phyloP scores from a whole-genome alignment of 306 rosid species.

The Lathyrus oleraceus region DNA sequence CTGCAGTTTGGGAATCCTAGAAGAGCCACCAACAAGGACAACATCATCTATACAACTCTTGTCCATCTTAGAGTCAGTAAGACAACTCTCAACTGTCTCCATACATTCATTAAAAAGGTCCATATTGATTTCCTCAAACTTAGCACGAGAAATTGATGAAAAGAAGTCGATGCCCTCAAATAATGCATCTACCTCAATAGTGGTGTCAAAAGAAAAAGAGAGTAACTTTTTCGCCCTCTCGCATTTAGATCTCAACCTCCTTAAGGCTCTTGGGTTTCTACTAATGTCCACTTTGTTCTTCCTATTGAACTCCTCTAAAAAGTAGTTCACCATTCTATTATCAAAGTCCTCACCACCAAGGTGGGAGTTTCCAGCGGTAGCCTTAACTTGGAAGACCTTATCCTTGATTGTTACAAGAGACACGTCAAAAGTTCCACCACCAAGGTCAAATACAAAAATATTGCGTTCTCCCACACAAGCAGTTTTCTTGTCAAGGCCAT shows the following conservation, averaged over 20 bases:
- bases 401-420: conserved; percentile 25
- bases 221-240: conserved; percentile 53
- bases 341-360: not conserved
- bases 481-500: not conserved
- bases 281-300: conserved; percentile 1
- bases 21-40: conserved; percentile 38
- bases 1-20: conserved; percentile 61
- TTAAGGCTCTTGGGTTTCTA: not conserved
- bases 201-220: conserved; percentile 43
- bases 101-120: not conserved
- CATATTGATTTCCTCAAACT: conserved; percentile 1
- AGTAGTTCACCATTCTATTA: not conserved
- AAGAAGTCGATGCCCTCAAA: conserved; percentile 30
- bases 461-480: not conserved
- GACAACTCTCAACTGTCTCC: not conserved
- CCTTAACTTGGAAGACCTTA: conserved; percentile 3
- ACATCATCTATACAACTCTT: conserved; percentile 48
- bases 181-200: conserved; percentile 43
- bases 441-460: not conserved
- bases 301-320: conserved; percentile 17
- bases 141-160: not conserved
- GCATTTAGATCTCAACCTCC: conserved; percentile 26
- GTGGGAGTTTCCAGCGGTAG: conserved; percentile 11
- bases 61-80: conserved; percentile 51
- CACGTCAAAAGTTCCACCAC: conserved; percentile 3